Evolutionary conservation across 768 basidiomycete species (phyloP), one percentile per base, ranked within the genome.

Genomic region (Tricholoma flavovirens): DNA sequence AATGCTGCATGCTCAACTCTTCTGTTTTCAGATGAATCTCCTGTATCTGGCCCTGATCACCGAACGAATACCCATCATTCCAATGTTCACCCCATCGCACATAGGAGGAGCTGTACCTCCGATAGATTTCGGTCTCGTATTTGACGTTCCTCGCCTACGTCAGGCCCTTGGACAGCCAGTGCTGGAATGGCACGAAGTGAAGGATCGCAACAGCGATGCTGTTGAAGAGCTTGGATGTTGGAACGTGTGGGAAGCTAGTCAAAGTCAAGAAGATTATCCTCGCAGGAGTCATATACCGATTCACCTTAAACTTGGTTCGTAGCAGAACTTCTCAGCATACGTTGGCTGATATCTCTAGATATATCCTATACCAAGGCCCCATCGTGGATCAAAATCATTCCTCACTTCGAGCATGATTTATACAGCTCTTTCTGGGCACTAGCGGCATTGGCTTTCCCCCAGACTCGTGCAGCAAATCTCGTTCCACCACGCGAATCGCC

Each of bases 121-220:
- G 12, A 75, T 84, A 42, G 69, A 79, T 19, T 84, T 86, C 59
- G 77, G 83, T 19, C 76, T 82, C 26, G 77, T 86, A 1, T 86
- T 86, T 60, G 83, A 87, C 61, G 67, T 86, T 45, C 75, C 78
- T 1, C 74, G 80, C 9, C 73, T 86, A 5, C 70, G 76, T 29
- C 66, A 72, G 51, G 63, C 65, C 11, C 63, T 85, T 21, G 71
- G 73, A 17, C 69, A 62, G 38, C 79, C 83, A 0, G 63, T 87
- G 11, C 63, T 86, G 4, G 84, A 87, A 67, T 87, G 84, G 84
- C 73, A 77, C 43, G 77, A 86, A 57, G 76, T 87, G 46, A 87
- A 87, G 64, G 70, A 79, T 55, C 63, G 65, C 12, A 69, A 67
- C 33, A 77, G 75, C 53, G 57, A 68, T 6, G 61, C 65, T 21